Conservation (phyloP, 2,329 filamentous ascomycete species). For the Neonectria hederae region DNA sequence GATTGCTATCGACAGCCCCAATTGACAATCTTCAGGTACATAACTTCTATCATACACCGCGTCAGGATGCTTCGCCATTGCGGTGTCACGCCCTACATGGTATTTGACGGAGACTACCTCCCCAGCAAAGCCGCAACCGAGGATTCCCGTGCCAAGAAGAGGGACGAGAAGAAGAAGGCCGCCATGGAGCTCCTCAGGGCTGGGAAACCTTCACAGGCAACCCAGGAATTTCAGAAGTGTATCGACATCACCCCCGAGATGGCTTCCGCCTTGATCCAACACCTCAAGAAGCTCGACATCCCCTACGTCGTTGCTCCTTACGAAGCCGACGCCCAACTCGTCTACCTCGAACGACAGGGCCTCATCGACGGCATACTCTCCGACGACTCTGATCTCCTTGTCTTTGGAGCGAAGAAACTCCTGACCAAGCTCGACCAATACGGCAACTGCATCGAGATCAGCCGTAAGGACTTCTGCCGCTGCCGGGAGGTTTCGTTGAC, state of each 20-base stretch:
- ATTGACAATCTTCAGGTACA: slow-evolving; percentile 66
- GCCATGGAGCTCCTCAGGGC: slow-evolving; percentile 84
- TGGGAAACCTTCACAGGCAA: slow-evolving; percentile 82
- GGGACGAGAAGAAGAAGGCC: slow-evolving; percentile 78
- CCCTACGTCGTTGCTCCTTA: slow-evolving; percentile 95
- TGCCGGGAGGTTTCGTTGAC: slow-evolving; percentile 89
- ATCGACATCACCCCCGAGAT: slow-evolving; percentile 97
- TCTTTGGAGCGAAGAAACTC: slow-evolving; percentile 91
- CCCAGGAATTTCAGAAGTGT: slow-evolving; percentile 90
- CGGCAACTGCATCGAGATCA: slow-evolving; percentile 92
- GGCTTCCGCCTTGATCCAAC: slow-evolving; percentile 90
- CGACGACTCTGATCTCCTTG: slow-evolving; percentile 94
- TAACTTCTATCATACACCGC: slow-evolving; percentile 89
- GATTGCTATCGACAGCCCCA: neutral
- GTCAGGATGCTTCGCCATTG: slow-evolving; percentile 95
- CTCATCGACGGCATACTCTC: slow-evolving; percentile 89
- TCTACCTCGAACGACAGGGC: slow-evolving; percentile 89
- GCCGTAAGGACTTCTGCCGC: slow-evolving; percentile 86
- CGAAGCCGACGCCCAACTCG: slow-evolving; percentile 96
- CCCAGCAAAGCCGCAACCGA: slow-evolving; percentile 94
- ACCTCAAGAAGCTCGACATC: slow-evolving; percentile 81
- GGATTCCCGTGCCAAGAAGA: slow-evolving; percentile 74
- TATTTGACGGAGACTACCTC: slow-evolving; percentile 95
- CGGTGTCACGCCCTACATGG: slow-evolving; percentile 90
- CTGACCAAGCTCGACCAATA: slow-evolving; percentile 95